Evolutionary conservation across 1,284 basidiomycete species (phyloP).

Genomic region (Puccinia triticina): DNA sequence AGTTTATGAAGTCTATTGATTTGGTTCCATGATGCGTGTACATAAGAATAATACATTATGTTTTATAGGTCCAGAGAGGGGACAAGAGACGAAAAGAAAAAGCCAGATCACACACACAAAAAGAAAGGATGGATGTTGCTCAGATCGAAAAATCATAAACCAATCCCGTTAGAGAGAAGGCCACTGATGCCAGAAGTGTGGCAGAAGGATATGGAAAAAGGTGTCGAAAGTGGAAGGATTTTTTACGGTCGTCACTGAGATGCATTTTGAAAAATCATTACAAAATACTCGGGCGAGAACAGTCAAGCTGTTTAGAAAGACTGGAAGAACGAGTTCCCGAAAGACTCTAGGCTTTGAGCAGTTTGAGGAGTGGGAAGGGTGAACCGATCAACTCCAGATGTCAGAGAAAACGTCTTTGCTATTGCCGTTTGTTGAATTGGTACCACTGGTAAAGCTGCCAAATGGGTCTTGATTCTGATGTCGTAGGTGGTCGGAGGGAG

Average conservation of each 20-base stretch:
- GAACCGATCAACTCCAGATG: slow-evolving; percentile 47
- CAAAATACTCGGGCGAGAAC: neutral
- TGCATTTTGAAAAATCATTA: neutral
- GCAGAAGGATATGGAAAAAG: neutral
- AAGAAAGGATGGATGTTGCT: neutral
- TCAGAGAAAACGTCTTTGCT: slow-evolving; percentile 51
- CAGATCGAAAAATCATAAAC: neutral
- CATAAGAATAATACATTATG: neutral
- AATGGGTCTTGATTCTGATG: slow-evolving; percentile 36
- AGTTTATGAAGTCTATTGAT: neutral
- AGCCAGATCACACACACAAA: neutral
- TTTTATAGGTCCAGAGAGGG: neutral
- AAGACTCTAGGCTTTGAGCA: neutral
- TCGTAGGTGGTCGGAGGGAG: slow-evolving; percentile 14
- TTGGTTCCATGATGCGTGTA: neutral
- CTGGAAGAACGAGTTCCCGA: neutral
- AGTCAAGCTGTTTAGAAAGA: neutral
- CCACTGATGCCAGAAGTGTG: neutral
- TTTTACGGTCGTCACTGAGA: neutral
- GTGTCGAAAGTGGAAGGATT: neutral
- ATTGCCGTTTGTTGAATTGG: neutral
- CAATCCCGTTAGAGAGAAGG: neutral
- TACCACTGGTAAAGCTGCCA: slow-evolving; percentile 42
- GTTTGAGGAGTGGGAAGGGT: neutral
- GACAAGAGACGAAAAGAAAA: neutral